Base-by-base conservation (phyloP, 345 rosid genomes). In the Excoecaria agallocha region DNA sequence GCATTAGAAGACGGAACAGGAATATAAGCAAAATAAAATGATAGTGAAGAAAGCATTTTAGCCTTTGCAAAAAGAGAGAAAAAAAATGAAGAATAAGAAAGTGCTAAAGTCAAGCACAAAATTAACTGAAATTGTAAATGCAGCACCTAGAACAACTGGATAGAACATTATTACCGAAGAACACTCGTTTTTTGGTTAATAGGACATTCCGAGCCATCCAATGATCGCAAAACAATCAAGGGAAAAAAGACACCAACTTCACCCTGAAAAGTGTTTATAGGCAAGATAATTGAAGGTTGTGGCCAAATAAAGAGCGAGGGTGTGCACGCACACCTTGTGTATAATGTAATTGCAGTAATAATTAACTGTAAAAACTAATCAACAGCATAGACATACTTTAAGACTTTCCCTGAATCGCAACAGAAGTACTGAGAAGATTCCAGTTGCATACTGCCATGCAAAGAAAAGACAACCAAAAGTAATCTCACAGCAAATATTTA, bases 181-280 rank as follows among this genome's bases (percentile, higher is more conserved):
- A 90, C 97, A 74, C 93, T 91, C 76, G 83, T 80, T 85, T 93
- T 95, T 81, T 91, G 97, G 88, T 86, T 91, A 76, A 72, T 77
- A 43, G 90, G 87, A 80, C 82, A 83, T 59, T 93, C 97, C 20
- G 90, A 79, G 82, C 93, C 87, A 84, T 95, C 99, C 78, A 95
- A 79, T 77, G 96, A 85, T 71, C 97, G 90, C 75, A 95, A 82
- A 81, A 95, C 85, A 71, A 95, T 90, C 89, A 95, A 86, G 52
- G 99, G 99, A 79, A 93, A 93, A 83, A 95, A 93, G 58, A 95
- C 84, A 74, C 99, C 98, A 57, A 95, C 84, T 88, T 95, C 98
- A 69, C 98, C 98, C 99, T 95, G 87, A 74, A 80, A 84, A 72
- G 45, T 54, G 66, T 70, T 69, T 41, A 38, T 43, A 48, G 46